These are phyloP conservation scores for Aspergillus ostianus DNA, from an alignment of 495 filamentous ascomycete species.

Conservation along the genomic window DNA sequence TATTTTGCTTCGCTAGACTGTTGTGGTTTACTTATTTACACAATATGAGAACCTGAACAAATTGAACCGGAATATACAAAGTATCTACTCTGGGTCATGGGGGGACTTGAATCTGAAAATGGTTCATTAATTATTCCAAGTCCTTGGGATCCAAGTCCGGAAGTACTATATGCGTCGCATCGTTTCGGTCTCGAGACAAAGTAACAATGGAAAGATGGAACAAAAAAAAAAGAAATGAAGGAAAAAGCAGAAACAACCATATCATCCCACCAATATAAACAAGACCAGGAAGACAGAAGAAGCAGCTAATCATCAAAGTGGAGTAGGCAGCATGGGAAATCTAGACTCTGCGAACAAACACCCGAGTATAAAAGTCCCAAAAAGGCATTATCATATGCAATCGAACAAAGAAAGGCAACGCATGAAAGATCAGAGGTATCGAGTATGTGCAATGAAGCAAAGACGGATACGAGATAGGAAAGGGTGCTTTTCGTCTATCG, in stretches of 20 bases:
- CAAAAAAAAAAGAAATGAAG: slow-evolving; percentile 11
- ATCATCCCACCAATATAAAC: not conserved
- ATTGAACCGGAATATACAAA: not conserved
- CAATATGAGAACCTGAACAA: too few relatives aligned
- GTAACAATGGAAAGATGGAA: slow-evolving; percentile 12
- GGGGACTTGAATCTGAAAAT: not conserved
- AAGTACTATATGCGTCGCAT: slow-evolving; percentile 23
- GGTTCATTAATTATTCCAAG: slow-evolving; percentile 1
- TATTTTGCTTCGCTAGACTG: not conserved
- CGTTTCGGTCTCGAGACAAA: slow-evolving; percentile 13
- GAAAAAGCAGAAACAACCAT: slow-evolving; percentile 11
- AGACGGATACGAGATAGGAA: not conserved
- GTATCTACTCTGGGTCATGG: not conserved
- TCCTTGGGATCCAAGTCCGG: slow-evolving; percentile 1
- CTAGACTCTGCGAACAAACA: not conserved
- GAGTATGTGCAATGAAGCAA: not conserved
- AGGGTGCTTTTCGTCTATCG: not conserved
- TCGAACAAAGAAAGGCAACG: not conserved
- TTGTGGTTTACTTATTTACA: not conserved
- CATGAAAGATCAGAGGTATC: not conserved
- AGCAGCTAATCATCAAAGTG: not conserved
- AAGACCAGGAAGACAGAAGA: not conserved
- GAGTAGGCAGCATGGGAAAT: not conserved
- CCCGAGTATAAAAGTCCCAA: not conserved
- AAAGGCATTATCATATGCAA: not conserved